Evolutionary conservation across 2,329 filamentous ascomycete species (phyloP), one percentile per base, ranked within the genome.

Genomic region (Arthrobotrys iridis): DNA sequence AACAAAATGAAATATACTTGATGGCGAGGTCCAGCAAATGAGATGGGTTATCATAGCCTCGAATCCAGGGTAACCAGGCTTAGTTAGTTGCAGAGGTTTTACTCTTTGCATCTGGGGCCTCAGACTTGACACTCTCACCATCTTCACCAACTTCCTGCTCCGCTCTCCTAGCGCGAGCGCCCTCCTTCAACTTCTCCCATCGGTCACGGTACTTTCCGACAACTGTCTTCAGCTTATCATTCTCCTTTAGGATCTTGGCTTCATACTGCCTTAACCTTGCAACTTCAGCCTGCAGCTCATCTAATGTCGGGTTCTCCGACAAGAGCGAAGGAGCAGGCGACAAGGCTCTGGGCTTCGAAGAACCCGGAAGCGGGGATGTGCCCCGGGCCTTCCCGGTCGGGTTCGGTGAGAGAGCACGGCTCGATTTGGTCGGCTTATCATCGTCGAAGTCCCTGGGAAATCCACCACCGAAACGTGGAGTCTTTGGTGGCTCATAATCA

Each of bases 101-200:
- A 28, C 50, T 59, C 43, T 76, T 76, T 26, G 33, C 33, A 15
- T 64, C 65, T 6, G 65, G 45, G 4, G 50, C 72, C 24, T 70
- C 66, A 10, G 50, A 45, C 50, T 71, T 76, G 35, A 71, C 40
- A 18, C 55, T 65, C 37, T 76, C 66, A 10, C 66, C 57, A 8
- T 71, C 57, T 33, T 72, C 48, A 8, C 66, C 46, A 8, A 24
- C 72, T n/a, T 77, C 77, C 33, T 77, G 77, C 48, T 78, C 77
- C 13, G 73, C 78, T 64, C 74, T 71, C 66, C 83, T 81, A 11
- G 81, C 83, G 77, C 84, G 86, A 1, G 89, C 89, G 0, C 88
- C 87, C 50, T 88, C 87, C 81, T 91, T 90, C 77, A 92, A 81
- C 78, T 87, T 88, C 81, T 91, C 89, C 88, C 89, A 91, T 72